These are phyloP conservation scores for Silene uniflora DNA, from an alignment of 148 eudicot genomes.

Conservation along the genomic window DNA sequence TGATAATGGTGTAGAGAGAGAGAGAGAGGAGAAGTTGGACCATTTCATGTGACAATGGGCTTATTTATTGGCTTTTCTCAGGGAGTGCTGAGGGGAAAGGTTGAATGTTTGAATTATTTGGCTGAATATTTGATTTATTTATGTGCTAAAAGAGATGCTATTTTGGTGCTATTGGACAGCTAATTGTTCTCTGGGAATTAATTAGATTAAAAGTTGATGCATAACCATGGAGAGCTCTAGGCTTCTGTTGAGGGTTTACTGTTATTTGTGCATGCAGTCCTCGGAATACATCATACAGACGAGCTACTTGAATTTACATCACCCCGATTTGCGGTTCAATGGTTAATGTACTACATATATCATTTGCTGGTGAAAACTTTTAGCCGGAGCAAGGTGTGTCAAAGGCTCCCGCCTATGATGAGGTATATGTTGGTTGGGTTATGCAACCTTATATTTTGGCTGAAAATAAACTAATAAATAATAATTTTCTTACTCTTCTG, in stretches of 20 bases:
- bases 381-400: too few species aligned
- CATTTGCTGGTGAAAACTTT: too few species aligned
- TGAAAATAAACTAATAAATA: not conserved
- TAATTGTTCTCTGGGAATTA: constrained; percentile 10
- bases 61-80: constrained; percentile 26
- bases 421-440: too few species aligned
- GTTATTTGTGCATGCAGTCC: constrained; percentile 13
- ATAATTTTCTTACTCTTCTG: not conserved
- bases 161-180: constrained; percentile 28
- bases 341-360: too few species aligned
- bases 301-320: not conserved
- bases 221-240: constrained; percentile 10
- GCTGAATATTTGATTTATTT: constrained; percentile 21
- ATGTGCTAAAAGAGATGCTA: constrained; percentile 24
- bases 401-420: not conserved
- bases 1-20: constrained; percentile 17
- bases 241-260: constrained; percentile 16
- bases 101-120: constrained; percentile 27
- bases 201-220: not conserved
- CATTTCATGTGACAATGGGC: constrained; percentile 26
- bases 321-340: not conserved
- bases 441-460: not conserved
- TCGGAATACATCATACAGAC: constrained; percentile 1
- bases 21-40: constrained; percentile 5
- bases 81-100: constrained; percentile 20